phyloP scores from a whole-genome alignment of 2,329 filamentous ascomycete species.

The Nemania bipapillata region DNA sequence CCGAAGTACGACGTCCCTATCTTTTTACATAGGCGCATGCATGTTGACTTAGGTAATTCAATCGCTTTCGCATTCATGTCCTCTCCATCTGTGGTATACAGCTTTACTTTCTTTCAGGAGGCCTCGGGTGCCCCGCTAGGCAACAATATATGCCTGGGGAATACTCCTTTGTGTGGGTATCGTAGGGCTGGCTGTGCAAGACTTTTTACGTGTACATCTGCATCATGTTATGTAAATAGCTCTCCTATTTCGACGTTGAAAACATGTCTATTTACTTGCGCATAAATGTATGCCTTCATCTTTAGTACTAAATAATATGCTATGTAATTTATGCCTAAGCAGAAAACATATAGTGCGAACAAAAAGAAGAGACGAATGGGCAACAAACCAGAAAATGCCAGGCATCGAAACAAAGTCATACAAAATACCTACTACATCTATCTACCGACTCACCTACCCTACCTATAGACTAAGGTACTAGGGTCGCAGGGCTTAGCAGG shows the following conservation, averaged over 20 bases:
- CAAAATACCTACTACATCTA: neutral
- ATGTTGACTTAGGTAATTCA: neutral
- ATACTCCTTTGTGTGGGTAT: neutral
- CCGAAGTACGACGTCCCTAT: neutral
- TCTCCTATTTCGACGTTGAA: neutral
- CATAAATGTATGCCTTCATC: neutral
- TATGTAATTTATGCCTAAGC: too few species aligned
- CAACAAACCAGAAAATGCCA: too few species aligned
- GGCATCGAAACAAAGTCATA: neutral
- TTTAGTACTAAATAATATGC: too few species aligned
- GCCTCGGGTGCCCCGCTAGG: neutral
- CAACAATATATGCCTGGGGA: neutral
- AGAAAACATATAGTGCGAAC: too few species aligned
- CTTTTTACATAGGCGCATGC: neutral
- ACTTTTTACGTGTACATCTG: neutral
- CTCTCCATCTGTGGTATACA: neutral
- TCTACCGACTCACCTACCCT: neutral
- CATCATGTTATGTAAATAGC: neutral
- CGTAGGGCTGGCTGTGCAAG: neutral
- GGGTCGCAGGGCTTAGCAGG: neutral
- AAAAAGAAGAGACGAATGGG: too few species aligned
- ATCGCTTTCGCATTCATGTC: neutral
- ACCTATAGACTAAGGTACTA: neutral
- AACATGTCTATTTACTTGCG: neutral
- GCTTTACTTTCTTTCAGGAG: neutral